Evolutionary conservation across 2,329 filamentous ascomycete genomes (phyloP).

Genomic region (Orbilia blumenaviensis): DNA sequence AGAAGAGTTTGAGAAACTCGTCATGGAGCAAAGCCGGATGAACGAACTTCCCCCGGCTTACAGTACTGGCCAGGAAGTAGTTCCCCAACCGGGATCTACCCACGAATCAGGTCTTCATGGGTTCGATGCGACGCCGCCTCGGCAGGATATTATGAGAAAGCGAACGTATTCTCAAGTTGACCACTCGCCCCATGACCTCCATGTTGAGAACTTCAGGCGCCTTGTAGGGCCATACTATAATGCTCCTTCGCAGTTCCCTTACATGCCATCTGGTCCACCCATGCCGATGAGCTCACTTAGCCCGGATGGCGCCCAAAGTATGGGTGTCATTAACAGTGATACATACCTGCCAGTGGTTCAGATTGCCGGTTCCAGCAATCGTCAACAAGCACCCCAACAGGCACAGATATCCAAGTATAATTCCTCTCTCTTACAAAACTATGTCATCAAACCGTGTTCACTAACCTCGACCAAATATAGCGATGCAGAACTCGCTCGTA

Average conservation of each 20-base stretch:
- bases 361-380: neutral
- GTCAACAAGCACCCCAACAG: neutral
- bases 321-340: neutral
- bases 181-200: constrained; percentile 15
- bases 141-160: constrained; percentile 1
- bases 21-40: constrained; percentile 28
- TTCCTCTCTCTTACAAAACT: neutral
- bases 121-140: neutral
- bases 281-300: neutral
- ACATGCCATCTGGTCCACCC: neutral
- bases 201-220: neutral
- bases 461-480: constrained; percentile 9
- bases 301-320: neutral
- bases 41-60: neutral
- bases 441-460: neutral
- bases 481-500: constrained; percentile 11
- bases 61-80: neutral
- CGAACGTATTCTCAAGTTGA: constrained; percentile 40
- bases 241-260: neutral
- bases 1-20: constrained; percentile 19
- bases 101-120: neutral
- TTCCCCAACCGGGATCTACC: neutral
- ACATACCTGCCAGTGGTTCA: neutral
- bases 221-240: neutral
- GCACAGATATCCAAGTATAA: constrained; percentile 5